Percentiles rank a stretch among this genome's conserved stretches.
These are phyloP conservation scores for Sarcocystis neurona DNA, from an alignment of 169 alveolate species.

Conservation along the genomic window DNA sequence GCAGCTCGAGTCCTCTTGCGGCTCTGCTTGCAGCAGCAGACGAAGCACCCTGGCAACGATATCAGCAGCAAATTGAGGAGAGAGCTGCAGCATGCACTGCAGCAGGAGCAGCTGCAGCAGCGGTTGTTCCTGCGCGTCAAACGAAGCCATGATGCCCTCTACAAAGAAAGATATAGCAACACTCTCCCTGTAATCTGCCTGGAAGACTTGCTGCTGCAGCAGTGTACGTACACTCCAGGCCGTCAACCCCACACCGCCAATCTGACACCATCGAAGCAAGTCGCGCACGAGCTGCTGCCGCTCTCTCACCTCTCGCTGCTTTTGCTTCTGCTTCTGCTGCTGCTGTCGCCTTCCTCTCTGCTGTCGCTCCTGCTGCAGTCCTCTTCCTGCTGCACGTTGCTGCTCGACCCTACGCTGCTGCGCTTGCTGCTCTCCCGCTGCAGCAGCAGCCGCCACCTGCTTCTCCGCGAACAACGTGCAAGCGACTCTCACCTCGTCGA, in stretches of 20 bases:
- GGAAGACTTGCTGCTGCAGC: constrained; percentile 27
- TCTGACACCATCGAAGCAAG: neutral
- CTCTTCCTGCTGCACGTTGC: too few species aligned
- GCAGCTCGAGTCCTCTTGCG: too few species aligned
- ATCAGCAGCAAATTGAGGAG: constrained; percentile 6
- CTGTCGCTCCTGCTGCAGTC: too few species aligned
- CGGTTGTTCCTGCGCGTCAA: neutral
- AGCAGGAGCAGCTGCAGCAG: constrained; percentile 5
- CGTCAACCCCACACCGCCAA: neutral
- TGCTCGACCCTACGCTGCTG: too few species aligned
- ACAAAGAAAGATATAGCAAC: constrained; percentile 7
- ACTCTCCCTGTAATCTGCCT: neutral
- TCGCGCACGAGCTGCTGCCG: neutral
- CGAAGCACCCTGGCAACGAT: neutral
- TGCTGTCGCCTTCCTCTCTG: neutral
- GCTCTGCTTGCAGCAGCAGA: constrained; percentile 12
- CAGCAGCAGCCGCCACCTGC: too few species aligned
- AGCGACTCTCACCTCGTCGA: too few species aligned
- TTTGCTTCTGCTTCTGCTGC: neutral
- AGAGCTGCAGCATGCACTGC: constrained; percentile 5
- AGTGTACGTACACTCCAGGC: constrained; percentile 36
- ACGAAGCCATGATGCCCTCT: constrained; percentile 18
- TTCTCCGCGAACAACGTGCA: too few species aligned
- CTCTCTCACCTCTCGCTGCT: neutral
- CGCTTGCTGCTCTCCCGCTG: too few species aligned